Evolutionary conservation across 1,139 yeast genomes (phyloP), one percentile per base, ranked within the genome.

Genomic region (Taphrina populina): DNA sequence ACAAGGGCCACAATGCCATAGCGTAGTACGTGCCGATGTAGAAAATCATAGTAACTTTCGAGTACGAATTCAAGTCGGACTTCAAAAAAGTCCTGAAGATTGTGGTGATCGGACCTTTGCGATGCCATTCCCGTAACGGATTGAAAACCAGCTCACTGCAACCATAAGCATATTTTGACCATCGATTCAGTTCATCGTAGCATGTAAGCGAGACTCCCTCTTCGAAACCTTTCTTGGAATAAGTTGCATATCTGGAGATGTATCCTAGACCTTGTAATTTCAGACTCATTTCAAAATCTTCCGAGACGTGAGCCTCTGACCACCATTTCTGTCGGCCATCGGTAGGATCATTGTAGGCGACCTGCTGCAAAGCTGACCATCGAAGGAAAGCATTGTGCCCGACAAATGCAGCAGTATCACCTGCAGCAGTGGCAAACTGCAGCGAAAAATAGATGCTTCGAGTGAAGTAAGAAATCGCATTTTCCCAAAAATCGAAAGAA

Each of bases 1-100:
- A 33, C 20, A 58, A 45, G 10, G 59, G 27, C 41, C 59, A 41
- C 15, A 60, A 44, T 3, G 60, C 60, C 47, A 58, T 58, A 8
- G 61, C 61, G 15, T 59, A 59, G 49, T 59, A 58, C 2, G 61
- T 58, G n/a, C 62, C 62, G 17, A 59, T 57, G 45, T 59, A 59
- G 19, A 60, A 57, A 39, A 59, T 47, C 49, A 57, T 59, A 8
- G 60, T 59, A 20, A 43, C 45, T 23, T 52, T 52, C 19, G 52
- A 44, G 39, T 35, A 44, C 2, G 46, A 43, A 21, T 37, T 40
- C 21, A 59, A 47, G 26, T 59, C 56, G 19, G 52, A 43, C 34
- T 24, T 32, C 41, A 58, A 23, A 34, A 59, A 58, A 2, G 51
- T 56, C 46, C 59, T 51, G 36, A 59, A 59, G 35, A 59, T 33